Conservation (phyloP, 805 yeast species). For the Henningerozyma blattae region DNA sequence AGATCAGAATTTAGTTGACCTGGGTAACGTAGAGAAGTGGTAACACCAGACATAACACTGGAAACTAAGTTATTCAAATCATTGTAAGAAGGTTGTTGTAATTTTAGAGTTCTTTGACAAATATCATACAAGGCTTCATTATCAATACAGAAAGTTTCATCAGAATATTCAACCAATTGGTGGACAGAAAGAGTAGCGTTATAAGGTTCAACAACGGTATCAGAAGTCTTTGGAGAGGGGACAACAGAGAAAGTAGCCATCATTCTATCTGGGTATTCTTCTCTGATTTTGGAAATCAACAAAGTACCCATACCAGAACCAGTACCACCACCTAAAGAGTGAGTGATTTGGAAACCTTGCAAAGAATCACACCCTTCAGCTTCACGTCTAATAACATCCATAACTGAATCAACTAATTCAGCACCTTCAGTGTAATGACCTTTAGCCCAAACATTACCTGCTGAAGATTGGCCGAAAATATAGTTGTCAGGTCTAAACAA, state of each 20-base stretch:
- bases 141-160: conserved; percentile 91
- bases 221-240: conserved; percentile 84
- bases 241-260: conserved; percentile 90
- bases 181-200: conserved; percentile 85
- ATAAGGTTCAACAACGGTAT: conserved; percentile 92
- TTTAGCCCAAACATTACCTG: conserved; percentile 96
- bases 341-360: conserved; percentile 89
- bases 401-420: conserved; percentile 77
- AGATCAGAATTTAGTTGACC: conserved; percentile 90
- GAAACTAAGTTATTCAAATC: conserved; percentile 78
- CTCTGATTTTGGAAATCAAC: conserved; percentile 73
- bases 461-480: conserved; percentile 82
- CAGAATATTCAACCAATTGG: conserved; percentile 81
- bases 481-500: conserved; percentile 87
- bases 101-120: conserved; percentile 74
- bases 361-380: conserved; percentile 87
- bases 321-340: conserved; percentile 83
- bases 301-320: conserved; percentile 96
- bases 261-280: conserved; percentile 92
- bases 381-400: conserved; percentile 86
- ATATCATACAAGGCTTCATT: conserved; percentile 88
- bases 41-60: conserved; percentile 89
- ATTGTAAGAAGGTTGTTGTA: conserved; percentile 64
- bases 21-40: conserved; percentile 88
- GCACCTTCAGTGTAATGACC: conserved; percentile 97